Base-by-base conservation (phyloP, 257 asterid species). In the Primulina huaijiensis region DNA sequence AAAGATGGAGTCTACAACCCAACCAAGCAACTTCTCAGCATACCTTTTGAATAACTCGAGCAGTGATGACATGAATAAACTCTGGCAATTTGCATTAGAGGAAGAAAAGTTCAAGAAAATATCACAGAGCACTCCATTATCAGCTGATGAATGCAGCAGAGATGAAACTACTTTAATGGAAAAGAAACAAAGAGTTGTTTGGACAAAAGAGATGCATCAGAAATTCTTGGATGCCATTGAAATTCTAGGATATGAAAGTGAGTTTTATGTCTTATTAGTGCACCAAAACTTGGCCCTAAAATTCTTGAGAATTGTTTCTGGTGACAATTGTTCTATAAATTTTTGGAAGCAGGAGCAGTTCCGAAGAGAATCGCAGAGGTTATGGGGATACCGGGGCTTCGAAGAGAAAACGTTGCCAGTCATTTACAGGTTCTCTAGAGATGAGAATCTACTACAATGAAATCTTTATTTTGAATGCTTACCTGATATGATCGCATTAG, bases 361-460 rank as follows among this genome's bases (percentile, higher is more conserved):
- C 95, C 95, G 1, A 91, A 84, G 82, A 91, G 76, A 79, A 87
- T 91, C 64, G 85, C 81, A 23, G 90, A 89, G 70, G 71, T 77
- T 60, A 91, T 91, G 97, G 82, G 81, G 12, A 71, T 79, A 65
- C 88, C 92, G 0, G 84, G 84, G 57, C 84, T 91, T 79, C 87
- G 79, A 57, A 82, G 96, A 75, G 96, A 85, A 78, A 80, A 87
- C 62, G 90, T 91, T 69, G 95, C 97, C 56, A 90, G 96, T 71
- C 96, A 89, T 80, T 83, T 89, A 74, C 97, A 91, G 95, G 97
- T 87, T 64, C 64, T 67, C 68, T 70, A 27, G 65, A 72, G 12
- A 34, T 62, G 40, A 14, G 57, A 29, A 53, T 61, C 19, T 34
- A 21, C 57, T 21, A 0, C 38, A 37, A 72, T 0, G 67, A 75